Evolutionary conservation across 352 stramenopile genomes (phyloP).

Genomic region (Pythium phragmiticola): DNA sequence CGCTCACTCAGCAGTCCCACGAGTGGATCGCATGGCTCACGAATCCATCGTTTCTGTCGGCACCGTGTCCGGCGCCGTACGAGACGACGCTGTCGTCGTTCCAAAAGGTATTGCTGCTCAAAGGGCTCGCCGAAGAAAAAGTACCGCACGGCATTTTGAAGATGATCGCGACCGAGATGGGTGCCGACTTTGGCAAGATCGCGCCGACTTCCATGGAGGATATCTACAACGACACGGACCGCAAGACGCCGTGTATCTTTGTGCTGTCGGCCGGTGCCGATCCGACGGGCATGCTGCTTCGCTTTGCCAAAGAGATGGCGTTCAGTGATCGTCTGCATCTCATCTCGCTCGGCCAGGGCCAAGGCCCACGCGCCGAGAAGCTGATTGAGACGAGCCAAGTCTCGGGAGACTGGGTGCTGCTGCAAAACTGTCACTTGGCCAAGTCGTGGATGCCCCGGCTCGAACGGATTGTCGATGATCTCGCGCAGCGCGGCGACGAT

Average conservation of each 20-base stretch:
- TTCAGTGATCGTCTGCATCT: constrained; percentile 89
- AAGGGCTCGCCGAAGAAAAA: constrained; percentile 87
- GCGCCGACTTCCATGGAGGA: constrained; percentile 90
- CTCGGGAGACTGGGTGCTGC: constrained; percentile 91
- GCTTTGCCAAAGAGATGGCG: constrained; percentile 88
- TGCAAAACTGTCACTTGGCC: constrained; percentile 94
- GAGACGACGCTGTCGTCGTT: constrained; percentile 52
- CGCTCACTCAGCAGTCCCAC: constrained; percentile 53
- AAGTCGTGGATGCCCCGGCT: constrained; percentile 94
- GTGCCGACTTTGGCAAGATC: constrained; percentile 82
- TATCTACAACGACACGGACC: constrained; percentile 91
- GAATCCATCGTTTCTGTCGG: constrained; percentile 39
- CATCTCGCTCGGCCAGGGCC: constrained; percentile 92
- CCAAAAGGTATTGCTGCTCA: constrained; percentile 75
- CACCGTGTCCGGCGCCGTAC: constrained; percentile 48
- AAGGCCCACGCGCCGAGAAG: constrained; percentile 88
- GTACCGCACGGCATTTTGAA: constrained; percentile 80
- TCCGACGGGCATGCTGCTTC: constrained; percentile 91
- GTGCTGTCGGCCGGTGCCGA: constrained; percentile 91
- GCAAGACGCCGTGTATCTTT: constrained; percentile 93
- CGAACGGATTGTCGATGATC: constrained; percentile 89
- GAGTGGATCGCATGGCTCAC: constrained; percentile 66
- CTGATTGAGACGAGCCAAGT: constrained; percentile 85
- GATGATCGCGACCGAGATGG: constrained; percentile 88
- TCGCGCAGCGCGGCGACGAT: constrained; percentile 55